Percentiles rank a stretch among this genome's conserved stretches.
phyloP scores from a whole-genome alignment of 257 asterid species.

The Lavandula angustifolia region DNA sequence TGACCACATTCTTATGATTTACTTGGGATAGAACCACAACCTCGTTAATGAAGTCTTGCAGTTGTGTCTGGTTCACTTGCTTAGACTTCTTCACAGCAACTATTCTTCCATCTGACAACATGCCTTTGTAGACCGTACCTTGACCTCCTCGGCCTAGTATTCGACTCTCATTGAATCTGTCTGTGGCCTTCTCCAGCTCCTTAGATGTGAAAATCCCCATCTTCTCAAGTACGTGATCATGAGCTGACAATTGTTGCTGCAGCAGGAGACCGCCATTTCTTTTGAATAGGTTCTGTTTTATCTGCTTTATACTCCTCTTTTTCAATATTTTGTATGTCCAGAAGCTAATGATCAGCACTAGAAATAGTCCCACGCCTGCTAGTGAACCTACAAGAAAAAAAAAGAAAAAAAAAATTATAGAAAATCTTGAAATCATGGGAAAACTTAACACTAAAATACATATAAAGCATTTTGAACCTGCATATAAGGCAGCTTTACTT shows the following conservation, averaged over 20 bases:
- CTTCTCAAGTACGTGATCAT: slow-evolving; percentile 23
- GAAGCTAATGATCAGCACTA: slow-evolving; percentile 10
- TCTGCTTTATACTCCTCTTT: slow-evolving; percentile 29
- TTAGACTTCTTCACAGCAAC: slow-evolving; percentile 43
- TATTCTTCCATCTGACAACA: slow-evolving; percentile 40
- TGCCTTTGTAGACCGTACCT: slow-evolving; percentile 48
- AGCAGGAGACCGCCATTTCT: slow-evolving; percentile 41
- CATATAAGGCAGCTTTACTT: slow-evolving; percentile 14
- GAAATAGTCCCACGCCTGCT: slow-evolving; percentile 29
- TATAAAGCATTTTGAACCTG: slow-evolving; percentile 28
- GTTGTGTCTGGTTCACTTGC: slow-evolving; percentile 26
- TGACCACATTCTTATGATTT: slow-evolving; percentile 39
- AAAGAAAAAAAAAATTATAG: too few species aligned
- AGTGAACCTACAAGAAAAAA: slow-evolving; percentile 30
- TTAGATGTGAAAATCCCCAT: slow-evolving; percentile 36
- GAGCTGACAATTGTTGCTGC: slow-evolving; percentile 31
- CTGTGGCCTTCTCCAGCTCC: slow-evolving; percentile 45
- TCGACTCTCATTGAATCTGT: slow-evolving; percentile 38
- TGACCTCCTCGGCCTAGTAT: slow-evolving; percentile 47
- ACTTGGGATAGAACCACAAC: slow-evolving; percentile 39
- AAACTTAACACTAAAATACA: not conserved
- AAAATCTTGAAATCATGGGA: not conserved
- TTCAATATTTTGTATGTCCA: slow-evolving; percentile 33
- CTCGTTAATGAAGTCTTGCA: slow-evolving; percentile 41
- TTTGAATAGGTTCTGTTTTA: slow-evolving; percentile 25